phyloP scores from a whole-genome alignment of 1,139 yeast species.

The Citeromyces siamensis region DNA sequence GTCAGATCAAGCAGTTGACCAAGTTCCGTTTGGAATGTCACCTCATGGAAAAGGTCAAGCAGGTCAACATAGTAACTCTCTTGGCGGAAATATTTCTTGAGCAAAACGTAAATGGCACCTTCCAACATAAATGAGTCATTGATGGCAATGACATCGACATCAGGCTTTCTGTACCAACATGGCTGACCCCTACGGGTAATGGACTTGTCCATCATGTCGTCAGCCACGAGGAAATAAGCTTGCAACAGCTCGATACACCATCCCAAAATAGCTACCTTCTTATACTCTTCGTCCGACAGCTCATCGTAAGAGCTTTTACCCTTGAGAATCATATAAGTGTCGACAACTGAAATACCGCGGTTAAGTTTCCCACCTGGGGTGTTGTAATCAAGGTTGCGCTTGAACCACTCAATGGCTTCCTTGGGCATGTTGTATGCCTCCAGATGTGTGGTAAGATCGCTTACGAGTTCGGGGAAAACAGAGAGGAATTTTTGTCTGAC shows the following conservation, averaged over 20 bases:
- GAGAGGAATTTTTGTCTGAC: slow-evolving; percentile 54
- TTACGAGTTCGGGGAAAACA: slow-evolving; percentile 69
- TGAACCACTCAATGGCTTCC: slow-evolving; percentile 85
- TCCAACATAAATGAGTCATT: slow-evolving; percentile 97
- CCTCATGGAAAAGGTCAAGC: slow-evolving; percentile 85
- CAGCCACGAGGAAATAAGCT: slow-evolving; percentile 95
- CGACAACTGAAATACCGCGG: slow-evolving; percentile 92
- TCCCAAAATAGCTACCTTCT: slow-evolving; percentile 80
- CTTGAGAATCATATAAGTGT: slow-evolving; percentile 76
- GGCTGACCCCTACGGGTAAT: slow-evolving; percentile 98
- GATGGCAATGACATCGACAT: slow-evolving; percentile 87
- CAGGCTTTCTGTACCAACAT: slow-evolving; percentile 84
- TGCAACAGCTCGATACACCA: slow-evolving; percentile 95
- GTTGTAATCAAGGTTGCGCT: slow-evolving; percentile 64
- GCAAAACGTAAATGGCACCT: slow-evolving; percentile 80
- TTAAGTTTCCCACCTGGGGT: slow-evolving; percentile 96
- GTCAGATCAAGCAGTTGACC: slow-evolving; percentile 93
- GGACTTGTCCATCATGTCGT: slow-evolving; percentile 97
- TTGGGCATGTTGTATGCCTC: slow-evolving; percentile 68
- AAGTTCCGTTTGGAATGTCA: slow-evolving; percentile 93
- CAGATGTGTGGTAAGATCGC: slow-evolving; percentile 57
- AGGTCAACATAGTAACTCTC: slow-evolving; percentile 83
- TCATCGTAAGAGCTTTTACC: slow-evolving; percentile 45
- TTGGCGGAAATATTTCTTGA: slow-evolving; percentile 77
- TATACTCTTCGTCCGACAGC: slow-evolving; percentile 57